Base-by-base conservation (phyloP, 768 basidiomycete genomes). In the Panus rudis region DNA sequence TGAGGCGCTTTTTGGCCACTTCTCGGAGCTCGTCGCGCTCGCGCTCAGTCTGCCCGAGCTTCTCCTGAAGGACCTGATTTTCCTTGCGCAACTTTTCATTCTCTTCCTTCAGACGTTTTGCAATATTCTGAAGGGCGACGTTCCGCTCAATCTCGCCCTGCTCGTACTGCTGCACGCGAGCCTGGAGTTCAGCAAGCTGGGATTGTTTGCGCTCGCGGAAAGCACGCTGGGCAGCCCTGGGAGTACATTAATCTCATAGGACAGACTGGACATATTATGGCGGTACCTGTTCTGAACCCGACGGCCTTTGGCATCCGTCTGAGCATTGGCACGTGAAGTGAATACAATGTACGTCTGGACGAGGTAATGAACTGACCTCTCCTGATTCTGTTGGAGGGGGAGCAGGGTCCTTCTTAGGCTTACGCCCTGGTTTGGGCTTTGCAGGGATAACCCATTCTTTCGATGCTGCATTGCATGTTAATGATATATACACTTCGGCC, bases 111-210 rank as follows among this genome's bases (percentile, higher is more conserved):
- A 87, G 72, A 24, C 79, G 77, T 63, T 89, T 90, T 12, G 86
- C 87, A 42, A 88, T 76, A 41, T 72, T 79, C 62, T 92, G 90
- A 17, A 92, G 68, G 35, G 86, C 85, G 39, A 92, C 78, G 55
- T 85, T 90, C 43, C 87, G 79, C 59, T 92, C 85, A 21, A 90
- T 79, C 58, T 92, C 89, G n/a, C 90, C 90, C 58, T 88, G 85
- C 59, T 92, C 89, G 53, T 90, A 92, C 16, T 77, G 76, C 49
- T 85, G 81, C 39, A 92, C 70, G 37, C 88, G 84, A 39, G 88
- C 83, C 63, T 92, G 89, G 26, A 92, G 74, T 49, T 91, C 89
- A 7, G 85, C 80, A 26, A 92, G 81, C 55, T 91, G 89, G 4
- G 84, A 80, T 58, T 92, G 88, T 63, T 88, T 92, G 47, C 90